These are phyloP conservation scores for Hericium alpestre DNA, from an alignment of 768 basidiomycete genomes.

Conservation along the genomic window DNA sequence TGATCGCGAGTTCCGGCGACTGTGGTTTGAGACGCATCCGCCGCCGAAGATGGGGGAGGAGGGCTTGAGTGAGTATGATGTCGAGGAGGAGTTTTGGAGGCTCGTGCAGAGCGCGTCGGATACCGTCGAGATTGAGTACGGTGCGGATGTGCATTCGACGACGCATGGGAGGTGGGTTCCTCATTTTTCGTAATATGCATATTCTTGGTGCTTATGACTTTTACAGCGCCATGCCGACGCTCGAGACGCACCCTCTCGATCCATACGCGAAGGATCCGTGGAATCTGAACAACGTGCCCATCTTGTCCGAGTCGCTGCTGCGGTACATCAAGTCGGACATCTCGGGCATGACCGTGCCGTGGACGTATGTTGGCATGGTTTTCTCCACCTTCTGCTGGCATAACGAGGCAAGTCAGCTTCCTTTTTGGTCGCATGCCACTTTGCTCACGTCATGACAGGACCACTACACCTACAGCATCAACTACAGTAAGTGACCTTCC, in stretches of 20 bases:
- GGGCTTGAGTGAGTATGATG: slow-evolving; percentile 74
- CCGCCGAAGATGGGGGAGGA: slow-evolving; percentile 18
- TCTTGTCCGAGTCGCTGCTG: slow-evolving; percentile 82
- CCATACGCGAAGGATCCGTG: slow-evolving; percentile 84
- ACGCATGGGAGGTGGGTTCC: slow-evolving; percentile 80
- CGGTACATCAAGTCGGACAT: slow-evolving; percentile 98
- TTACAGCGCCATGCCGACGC: slow-evolving; percentile 82
- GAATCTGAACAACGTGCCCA: slow-evolving; percentile 97
- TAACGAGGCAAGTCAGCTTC: slow-evolving; percentile 58
- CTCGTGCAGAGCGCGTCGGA: slow-evolving; percentile 82
- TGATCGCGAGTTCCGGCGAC: slow-evolving; percentile 76
- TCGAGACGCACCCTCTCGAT: slow-evolving; percentile 87
- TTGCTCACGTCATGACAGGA: slow-evolving; percentile 40
- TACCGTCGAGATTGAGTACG: slow-evolving; percentile 97
- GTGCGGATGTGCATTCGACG: slow-evolving; percentile 97
- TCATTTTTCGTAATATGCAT: slow-evolving; percentile 12
- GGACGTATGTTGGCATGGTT: slow-evolving; percentile 98
- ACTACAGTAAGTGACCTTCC: slow-evolving; percentile 57
- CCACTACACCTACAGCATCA: slow-evolving; percentile 95
- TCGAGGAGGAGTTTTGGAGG: slow-evolving; percentile 95
- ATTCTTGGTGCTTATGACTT: slow-evolving; percentile 1
- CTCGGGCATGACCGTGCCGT: slow-evolving; percentile 98
- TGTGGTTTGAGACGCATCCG: slow-evolving; percentile 81
- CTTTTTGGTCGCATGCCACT: background rate
- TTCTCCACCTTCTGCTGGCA: slow-evolving; percentile 99